Evolutionary conservation across 805 yeast species (phyloP).

Genomic region (Kluyveromyces dobzhanskii): DNA sequence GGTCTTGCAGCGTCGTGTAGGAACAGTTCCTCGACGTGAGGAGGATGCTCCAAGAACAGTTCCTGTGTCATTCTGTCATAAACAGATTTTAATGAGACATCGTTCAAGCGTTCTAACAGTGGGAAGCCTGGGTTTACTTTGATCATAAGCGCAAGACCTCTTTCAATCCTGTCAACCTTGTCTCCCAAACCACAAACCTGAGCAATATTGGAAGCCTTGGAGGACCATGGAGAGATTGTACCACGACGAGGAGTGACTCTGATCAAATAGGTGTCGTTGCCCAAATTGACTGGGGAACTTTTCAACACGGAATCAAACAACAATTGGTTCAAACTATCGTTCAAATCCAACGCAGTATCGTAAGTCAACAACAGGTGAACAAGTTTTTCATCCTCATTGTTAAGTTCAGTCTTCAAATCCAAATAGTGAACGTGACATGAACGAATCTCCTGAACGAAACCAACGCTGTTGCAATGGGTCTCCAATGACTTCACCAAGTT

Average conservation of each 20-base stretch:
- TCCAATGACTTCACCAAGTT: constrained; percentile 66
- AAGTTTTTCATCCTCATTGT: constrained; percentile 37
- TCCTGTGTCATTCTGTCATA: constrained; percentile 94
- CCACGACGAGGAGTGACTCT: constrained; percentile 88
- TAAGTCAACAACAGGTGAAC: constrained; percentile 62
- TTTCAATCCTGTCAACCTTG: constrained; percentile 75
- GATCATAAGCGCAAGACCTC: constrained; percentile 75
- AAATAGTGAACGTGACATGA: constrained; percentile 79
- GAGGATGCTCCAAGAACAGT: constrained; percentile 50
- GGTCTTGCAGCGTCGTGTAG: constrained; percentile 78
- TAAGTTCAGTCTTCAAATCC: constrained; percentile 38
- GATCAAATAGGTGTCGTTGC: constrained; percentile 45
- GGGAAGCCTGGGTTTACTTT: constrained; percentile 67
- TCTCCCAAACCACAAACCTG: constrained; percentile 75
- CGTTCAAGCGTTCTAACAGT: constrained; percentile 43
- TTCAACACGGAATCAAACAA: constrained; percentile 23
- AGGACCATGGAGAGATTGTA: constrained; percentile 98
- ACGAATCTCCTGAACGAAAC: constrained; percentile 60
- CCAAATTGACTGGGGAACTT: constrained; percentile 22
- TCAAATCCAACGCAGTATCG: constrained; percentile 53
- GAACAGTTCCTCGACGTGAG: constrained; percentile 62
- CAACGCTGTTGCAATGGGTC: constrained; percentile 50
- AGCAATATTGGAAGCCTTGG: constrained; percentile 94
- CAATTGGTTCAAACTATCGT: constrained; percentile 31
- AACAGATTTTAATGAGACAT: constrained; percentile 57